Percentiles rank a stretch among this genome's conserved stretches.
Conservation (phyloP, 1,284 basidiomycete species). For the Papiliotrema flavescens region DNA sequence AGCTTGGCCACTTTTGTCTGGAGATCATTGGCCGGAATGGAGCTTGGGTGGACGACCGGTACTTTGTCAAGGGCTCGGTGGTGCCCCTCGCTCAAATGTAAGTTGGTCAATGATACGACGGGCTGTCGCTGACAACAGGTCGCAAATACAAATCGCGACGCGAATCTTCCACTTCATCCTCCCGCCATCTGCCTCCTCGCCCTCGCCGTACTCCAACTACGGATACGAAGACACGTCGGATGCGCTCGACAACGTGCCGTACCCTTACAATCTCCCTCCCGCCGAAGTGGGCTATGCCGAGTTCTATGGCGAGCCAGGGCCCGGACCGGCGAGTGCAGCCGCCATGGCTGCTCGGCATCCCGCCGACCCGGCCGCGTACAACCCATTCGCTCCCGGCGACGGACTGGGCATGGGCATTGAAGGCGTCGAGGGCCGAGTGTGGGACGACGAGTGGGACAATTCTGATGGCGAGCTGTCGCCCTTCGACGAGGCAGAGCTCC, state of each 20-base stretch:
- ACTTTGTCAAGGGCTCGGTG: constrained; percentile 81
- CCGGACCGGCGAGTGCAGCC: constrained; percentile 35
- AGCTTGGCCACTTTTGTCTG: constrained; percentile 76
- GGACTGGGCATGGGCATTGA: constrained; percentile 35
- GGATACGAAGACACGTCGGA: constrained; percentile 21
- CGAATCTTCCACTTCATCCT: constrained; percentile 96
- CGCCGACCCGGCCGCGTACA: constrained; percentile 32
- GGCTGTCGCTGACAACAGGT: constrained; percentile 55
- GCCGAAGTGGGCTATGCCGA: constrained; percentile 40
- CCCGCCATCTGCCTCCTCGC: constrained; percentile 53
- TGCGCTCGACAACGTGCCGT: constrained; percentile 29
- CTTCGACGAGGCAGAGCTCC: constrained; percentile 13
- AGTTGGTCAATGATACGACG: constrained; percentile 27
- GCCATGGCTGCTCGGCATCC: constrained; percentile 30
- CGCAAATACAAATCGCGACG: constrained; percentile 97
- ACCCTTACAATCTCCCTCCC: constrained; percentile 42
- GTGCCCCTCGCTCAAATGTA: constrained; percentile 78
- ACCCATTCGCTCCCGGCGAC: constrained; percentile 43
- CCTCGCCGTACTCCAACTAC: constrained; percentile 31
- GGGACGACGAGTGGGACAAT: constrained; percentile 21
- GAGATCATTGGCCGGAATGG: constrained; percentile 92
- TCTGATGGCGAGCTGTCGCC: constrained; percentile 21
- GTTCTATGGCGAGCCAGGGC: constrained; percentile 40
- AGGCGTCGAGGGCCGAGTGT: constrained; percentile 18
- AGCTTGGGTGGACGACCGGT: constrained; percentile 95